Percentiles rank a stretch among this genome's conserved stretches.
Conservation (phyloP, 1,284 basidiomycete species). For the Ustilago hordei region DNA sequence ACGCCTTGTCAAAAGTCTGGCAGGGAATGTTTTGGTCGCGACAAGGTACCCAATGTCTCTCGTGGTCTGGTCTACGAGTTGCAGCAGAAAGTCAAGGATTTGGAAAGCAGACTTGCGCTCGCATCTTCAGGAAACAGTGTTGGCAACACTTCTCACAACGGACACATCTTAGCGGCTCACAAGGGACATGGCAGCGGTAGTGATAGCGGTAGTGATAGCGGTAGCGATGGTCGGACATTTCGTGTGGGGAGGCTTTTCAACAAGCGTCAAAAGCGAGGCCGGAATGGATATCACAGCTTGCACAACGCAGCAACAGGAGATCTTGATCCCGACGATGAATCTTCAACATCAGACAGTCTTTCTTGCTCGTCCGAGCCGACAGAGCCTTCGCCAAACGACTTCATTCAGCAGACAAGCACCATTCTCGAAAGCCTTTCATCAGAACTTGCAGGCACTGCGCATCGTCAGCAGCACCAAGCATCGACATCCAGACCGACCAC, state of each 20-base stretch:
- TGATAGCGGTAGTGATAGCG: constrained; percentile 10
- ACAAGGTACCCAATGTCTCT: constrained; percentile 45
- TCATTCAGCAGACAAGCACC: constrained; percentile 47
- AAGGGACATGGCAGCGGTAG: constrained; percentile 8
- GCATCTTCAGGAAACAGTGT: constrained; percentile 11
- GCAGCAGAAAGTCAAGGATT: constrained; percentile 48
- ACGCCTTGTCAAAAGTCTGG: constrained; percentile 47
- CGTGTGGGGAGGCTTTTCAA: background rate
- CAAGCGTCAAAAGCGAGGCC: constrained; percentile 22
- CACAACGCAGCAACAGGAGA: constrained; percentile 9
- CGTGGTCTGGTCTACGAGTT: constrained; percentile 44
- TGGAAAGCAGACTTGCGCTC: constrained; percentile 37
- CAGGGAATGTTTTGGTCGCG: constrained; percentile 44
- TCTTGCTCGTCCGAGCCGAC: constrained; percentile 21
- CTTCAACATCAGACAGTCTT: constrained; percentile 21
- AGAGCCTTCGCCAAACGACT: constrained; percentile 38
- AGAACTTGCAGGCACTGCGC: constrained; percentile 30
- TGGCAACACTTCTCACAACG: background rate
- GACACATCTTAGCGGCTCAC: background rate
- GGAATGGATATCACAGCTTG: constrained; percentile 9
- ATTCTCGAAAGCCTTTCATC: constrained; percentile 49
- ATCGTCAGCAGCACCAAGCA: constrained; percentile 13
- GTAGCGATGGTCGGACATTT: constrained; percentile 9
- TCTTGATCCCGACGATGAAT: constrained; percentile 12
- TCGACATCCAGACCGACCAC: constrained; percentile 9